Conservation (phyloP, 345 rosid genomes). For the Eucalyptus globulus region DNA sequence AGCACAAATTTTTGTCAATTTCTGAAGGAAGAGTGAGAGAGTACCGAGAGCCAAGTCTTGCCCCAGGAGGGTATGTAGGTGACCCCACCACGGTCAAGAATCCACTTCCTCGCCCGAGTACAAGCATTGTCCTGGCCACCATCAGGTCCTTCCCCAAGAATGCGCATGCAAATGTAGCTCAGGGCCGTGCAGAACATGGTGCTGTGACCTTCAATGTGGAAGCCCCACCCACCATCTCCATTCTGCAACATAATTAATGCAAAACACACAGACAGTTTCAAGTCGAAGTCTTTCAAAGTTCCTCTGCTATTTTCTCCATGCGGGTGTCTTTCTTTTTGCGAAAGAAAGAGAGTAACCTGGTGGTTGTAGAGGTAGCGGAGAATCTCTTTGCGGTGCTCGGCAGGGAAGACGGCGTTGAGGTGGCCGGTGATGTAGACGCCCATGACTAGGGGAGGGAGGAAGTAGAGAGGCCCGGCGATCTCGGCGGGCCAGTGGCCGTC, state of each 20-base stretch:
- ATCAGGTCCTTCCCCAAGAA: conserved; percentile 17
- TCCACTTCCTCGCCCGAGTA: conserved; percentile 13
- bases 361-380: conserved; percentile 19
- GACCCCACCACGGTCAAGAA: conserved; percentile 14
- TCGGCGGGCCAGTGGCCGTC: conserved; percentile 35
- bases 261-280: neutral
- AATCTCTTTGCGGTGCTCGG: conserved; percentile 12
- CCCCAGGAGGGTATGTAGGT: conserved; percentile 23
- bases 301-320: neutral
- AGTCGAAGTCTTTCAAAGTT: neutral
- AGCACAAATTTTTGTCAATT: neutral
- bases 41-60: conserved; percentile 24
- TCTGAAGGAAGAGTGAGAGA: neutral
- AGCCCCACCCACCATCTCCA: conserved; percentile 26
- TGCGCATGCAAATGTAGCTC: conserved; percentile 18
- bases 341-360: neutral
- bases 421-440: conserved; percentile 21
- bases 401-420: conserved; percentile 7
- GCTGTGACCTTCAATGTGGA: conserved; percentile 19
- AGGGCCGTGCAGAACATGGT: conserved; percentile 16
- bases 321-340: neutral
- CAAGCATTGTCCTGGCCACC: conserved; percentile 13
- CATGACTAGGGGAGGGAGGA: conserved; percentile 15
- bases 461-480: conserved; percentile 13
- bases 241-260: neutral